Base-by-base conservation (phyloP, 306 rosid species). In the Acmispon strigosus region DNA sequence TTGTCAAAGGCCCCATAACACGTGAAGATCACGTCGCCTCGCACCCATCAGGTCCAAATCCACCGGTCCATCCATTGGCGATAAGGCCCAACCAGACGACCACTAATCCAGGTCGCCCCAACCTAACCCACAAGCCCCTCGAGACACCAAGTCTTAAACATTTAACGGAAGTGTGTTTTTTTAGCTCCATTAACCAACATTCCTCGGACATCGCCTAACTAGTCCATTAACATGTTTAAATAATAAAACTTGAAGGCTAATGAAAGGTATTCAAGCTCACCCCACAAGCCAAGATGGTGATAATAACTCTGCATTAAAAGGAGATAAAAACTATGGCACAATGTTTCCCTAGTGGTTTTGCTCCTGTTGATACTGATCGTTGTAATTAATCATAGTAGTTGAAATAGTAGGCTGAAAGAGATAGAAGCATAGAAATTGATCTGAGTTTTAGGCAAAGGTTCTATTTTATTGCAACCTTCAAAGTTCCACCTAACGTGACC, bases 341-440 rank as follows among this genome's bases (percentile, higher is more conserved):
- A 18, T 37, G 34, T 48, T 66, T 67, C 8, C 60, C 24, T 16
- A 62, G 76, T 77, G 76, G 1, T 32, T 32, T 32, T 32, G 37
- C 37, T 32, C 64, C 69, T 70, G 61, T 47, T 77, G 62, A 27
- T 42, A 9, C 68, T 59, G 56, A 61, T 51, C 32, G 74, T 16
- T 63, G 45, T 63, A 56, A 29, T 65, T 51, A 50, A 57, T 65
- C 64, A 65, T 64, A 68, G 41, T 15, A 66, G 72, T 63, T 69
- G 50, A 61, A 75, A 67, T 15, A 66, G 73, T 45, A 45, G 41
- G 27, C 47, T 75, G 84, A 83, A 79, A 79, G 76, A n/a, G 84
- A 79, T 61, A 34, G 71, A 72, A 75, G 57, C 60, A 45, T 55
- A 34, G 68, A 67, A 71, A n/a, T 72, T 75, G 36, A 58, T 47